These are phyloP conservation scores for Schizothecium vesticola DNA, from an alignment of 495 filamentous ascomycete species.

Conservation along the genomic window DNA sequence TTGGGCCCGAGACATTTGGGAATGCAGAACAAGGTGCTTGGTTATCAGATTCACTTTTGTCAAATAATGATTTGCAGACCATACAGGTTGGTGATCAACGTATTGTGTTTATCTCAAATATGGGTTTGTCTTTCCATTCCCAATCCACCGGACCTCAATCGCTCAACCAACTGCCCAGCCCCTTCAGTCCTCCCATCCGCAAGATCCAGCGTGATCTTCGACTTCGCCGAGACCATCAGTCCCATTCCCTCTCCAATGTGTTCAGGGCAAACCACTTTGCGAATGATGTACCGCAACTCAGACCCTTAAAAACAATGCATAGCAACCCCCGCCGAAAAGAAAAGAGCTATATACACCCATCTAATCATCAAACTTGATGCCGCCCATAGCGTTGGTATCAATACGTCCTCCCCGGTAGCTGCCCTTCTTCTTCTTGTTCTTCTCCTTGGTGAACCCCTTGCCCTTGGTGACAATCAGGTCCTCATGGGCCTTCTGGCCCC, in stretches of 20 bases:
- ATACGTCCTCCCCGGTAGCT: conserved; percentile 81
- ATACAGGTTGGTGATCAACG: background rate
- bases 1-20: too few species aligned
- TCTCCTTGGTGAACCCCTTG: conserved; percentile 99
- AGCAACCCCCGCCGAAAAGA: background rate
- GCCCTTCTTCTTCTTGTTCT: conserved; percentile 93
- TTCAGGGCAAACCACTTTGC: background rate
- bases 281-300: background rate
- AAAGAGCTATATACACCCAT: background rate
- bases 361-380: conserved; percentile 86
- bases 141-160: background rate
- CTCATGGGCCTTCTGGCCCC: conserved; percentile 78
- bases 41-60: background rate
- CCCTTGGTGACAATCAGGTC: conserved; percentile 88
- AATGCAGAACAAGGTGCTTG: too few species aligned
- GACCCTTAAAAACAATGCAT: background rate
- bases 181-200: background rate
- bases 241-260: background rate
- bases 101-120: background rate
- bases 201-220: background rate
- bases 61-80: background rate
- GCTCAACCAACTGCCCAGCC: background rate
- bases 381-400: conserved; percentile 64
- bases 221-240: background rate
- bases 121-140: background rate